These are phyloP conservation scores for Sporobolomyces pararoseus DNA, from an alignment of 768 basidiomycete species.

Conservation along the genomic window DNA sequence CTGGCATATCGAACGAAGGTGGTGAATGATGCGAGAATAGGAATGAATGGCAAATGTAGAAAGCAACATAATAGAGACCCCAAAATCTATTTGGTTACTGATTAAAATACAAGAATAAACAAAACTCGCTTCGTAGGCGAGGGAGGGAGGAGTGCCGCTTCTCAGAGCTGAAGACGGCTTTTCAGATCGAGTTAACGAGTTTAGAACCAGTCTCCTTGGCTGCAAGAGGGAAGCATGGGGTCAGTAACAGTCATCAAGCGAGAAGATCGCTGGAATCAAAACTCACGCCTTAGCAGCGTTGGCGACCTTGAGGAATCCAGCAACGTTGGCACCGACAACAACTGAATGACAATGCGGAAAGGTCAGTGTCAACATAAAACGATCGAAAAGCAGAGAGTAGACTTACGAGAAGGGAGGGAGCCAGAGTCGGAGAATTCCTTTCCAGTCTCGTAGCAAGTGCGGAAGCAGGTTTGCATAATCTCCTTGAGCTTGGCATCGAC, in stretches of 20 bases:
- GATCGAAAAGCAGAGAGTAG: not conserved
- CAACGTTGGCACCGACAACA: slow-evolving; percentile 67
- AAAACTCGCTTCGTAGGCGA: not conserved
- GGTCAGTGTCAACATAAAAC: not conserved
- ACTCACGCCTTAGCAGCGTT: slow-evolving; percentile 62
- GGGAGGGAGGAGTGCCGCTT: not conserved
- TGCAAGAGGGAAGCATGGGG: not conserved
- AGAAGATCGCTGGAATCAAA: not conserved
- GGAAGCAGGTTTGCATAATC: slow-evolving; percentile 67
- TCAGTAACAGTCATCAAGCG: not conserved
- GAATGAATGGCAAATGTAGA: not conserved
- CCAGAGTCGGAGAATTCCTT: slow-evolving; percentile 57
- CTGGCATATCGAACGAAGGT: too few relatives aligned
- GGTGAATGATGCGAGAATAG: not conserved
- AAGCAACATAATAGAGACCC: not conserved
- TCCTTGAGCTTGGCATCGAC: slow-evolving; percentile 66
- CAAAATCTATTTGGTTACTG: too few relatives aligned
- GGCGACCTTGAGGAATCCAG: slow-evolving; percentile 66
- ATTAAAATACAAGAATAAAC: not conserved
- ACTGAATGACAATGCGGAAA: slow-evolving; percentile 53
- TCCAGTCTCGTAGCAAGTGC: slow-evolving; percentile 59
- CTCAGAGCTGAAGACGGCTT: not conserved
- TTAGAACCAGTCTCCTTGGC: slow-evolving; percentile 25
- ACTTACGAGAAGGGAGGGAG: slow-evolving; percentile 25
- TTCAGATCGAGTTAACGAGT: not conserved